phyloP scores from a whole-genome alignment of 352 stramenopile genomes.

The Phytophthora fragariaefolia region DNA sequence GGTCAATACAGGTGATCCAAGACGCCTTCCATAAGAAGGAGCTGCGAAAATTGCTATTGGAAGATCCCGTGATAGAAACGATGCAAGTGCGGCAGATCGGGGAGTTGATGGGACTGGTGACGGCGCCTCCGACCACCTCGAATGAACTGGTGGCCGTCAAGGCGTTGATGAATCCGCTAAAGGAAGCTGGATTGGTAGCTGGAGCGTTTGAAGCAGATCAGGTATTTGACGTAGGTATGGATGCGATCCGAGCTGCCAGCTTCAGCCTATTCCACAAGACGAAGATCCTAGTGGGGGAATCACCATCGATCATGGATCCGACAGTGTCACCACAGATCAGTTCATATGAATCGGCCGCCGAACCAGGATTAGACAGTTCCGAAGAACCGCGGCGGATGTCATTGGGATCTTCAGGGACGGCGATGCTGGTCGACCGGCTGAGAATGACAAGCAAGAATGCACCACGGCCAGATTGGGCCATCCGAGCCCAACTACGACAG shows the following conservation, averaged over 20 bases:
- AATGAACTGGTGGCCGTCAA: neutral
- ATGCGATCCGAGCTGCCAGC: neutral
- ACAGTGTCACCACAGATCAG: neutral
- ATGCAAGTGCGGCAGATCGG: neutral
- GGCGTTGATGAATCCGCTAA: neutral
- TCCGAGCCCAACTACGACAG: no score
- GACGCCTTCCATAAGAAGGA: no score
- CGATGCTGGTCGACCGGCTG: neutral
- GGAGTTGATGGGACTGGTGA: neutral
- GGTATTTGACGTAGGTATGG: neutral
- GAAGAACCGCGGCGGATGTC: no score
- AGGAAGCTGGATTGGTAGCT: neutral
- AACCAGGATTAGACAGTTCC: conserved; percentile 4
- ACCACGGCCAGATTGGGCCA: no score
- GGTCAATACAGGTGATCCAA: no score
- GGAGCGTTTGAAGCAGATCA: neutral
- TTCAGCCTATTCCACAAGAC: neutral
- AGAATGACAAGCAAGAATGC: neutral
- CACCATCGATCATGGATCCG: neutral
- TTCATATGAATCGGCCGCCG: neutral
- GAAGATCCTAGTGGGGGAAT: neutral
- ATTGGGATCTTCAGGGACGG: no score
- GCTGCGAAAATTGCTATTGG: neutral
- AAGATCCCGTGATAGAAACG: neutral
- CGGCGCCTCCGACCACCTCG: neutral